phyloP scores from a whole-genome alignment of 306 rosid genomes.

The Trifolium pratense region DNA sequence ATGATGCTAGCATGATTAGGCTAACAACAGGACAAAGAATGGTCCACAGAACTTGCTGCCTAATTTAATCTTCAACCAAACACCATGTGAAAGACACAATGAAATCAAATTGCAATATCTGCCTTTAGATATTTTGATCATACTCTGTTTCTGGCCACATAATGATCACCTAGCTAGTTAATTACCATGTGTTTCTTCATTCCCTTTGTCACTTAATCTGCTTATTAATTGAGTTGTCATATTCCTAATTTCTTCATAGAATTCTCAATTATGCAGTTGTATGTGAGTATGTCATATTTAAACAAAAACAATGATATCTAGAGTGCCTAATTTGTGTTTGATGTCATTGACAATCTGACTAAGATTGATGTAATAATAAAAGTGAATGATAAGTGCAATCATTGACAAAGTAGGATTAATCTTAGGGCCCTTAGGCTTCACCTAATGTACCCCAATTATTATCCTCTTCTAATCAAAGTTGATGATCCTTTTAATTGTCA shows the following conservation, averaged over 20 bases:
- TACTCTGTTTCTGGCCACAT: not conserved
- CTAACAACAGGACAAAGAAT: not conserved
- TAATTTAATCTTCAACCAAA: conserved; percentile 1
- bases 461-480: too few relatives aligned
- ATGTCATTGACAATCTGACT: not conserved
- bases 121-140: not conserved
- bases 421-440: too few relatives aligned
- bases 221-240: not conserved
- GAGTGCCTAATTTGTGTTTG: not conserved
- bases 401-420: too few relatives aligned
- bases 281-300: too few relatives aligned
- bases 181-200: not conserved
- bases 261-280: too few relatives aligned
- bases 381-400: not conserved
- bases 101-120: not conserved
- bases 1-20: not conserved
- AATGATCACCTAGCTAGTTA: not conserved
- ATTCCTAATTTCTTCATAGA: not conserved
- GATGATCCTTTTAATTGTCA: too few relatives aligned
- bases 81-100: not conserved
- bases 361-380: not conserved
- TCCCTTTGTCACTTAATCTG: not conserved
- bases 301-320: not conserved
- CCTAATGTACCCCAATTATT: too few relatives aligned
- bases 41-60: not conserved